Conservation (phyloP, 495 filamentous ascomycete species). For the Immersiella caudata region DNA sequence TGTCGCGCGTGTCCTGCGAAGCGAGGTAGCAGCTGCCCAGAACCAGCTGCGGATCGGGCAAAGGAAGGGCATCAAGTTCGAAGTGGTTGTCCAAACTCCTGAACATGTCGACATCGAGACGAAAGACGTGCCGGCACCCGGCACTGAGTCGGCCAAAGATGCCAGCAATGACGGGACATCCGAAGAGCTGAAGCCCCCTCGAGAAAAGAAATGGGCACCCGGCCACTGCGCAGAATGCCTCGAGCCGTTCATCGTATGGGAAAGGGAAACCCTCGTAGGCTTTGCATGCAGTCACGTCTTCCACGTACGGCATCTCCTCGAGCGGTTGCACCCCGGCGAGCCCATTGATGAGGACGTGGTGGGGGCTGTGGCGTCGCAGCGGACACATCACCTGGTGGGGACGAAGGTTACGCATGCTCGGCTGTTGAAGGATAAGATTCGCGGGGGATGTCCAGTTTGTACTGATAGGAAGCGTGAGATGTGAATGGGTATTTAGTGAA, state of each 20-base stretch:
- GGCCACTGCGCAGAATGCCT: slow-evolving; percentile 68
- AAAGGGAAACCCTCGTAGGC: slow-evolving; percentile 78
- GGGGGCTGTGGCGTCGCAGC: slow-evolving; percentile 44
- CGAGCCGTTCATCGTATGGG: slow-evolving; percentile 60
- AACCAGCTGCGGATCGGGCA: slow-evolving; percentile 74
- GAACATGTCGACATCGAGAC: slow-evolving; percentile 45
- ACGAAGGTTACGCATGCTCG: slow-evolving; percentile 89
- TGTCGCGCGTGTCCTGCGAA: slow-evolving; percentile 80
- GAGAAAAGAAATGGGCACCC: slow-evolving; percentile 37
- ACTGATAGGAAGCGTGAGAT: slow-evolving; percentile 24
- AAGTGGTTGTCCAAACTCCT: slow-evolving; percentile 58
- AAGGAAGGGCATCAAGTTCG: slow-evolving; percentile 83
- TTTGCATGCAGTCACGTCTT: slow-evolving; percentile 93
- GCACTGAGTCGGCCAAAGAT: slow-evolving; percentile 10
- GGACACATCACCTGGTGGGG: slow-evolving; percentile 57
- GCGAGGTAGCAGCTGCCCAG: slow-evolving; percentile 85
- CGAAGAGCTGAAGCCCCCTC: slow-evolving; percentile 12
- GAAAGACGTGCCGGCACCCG: slow-evolving; percentile 32
- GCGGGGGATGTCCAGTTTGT: slow-evolving; percentile 72
- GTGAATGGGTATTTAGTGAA: not conserved
- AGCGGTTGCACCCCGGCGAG: slow-evolving; percentile 48
- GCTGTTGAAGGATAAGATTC: slow-evolving; percentile 69
- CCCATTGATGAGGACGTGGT: slow-evolving; percentile 31
- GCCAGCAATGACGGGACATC: slow-evolving; percentile 27
- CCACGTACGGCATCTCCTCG: slow-evolving; percentile 78